phyloP scores from a whole-genome alignment of 805 yeast genomes.

The Metschnikowia continentalis region DNA sequence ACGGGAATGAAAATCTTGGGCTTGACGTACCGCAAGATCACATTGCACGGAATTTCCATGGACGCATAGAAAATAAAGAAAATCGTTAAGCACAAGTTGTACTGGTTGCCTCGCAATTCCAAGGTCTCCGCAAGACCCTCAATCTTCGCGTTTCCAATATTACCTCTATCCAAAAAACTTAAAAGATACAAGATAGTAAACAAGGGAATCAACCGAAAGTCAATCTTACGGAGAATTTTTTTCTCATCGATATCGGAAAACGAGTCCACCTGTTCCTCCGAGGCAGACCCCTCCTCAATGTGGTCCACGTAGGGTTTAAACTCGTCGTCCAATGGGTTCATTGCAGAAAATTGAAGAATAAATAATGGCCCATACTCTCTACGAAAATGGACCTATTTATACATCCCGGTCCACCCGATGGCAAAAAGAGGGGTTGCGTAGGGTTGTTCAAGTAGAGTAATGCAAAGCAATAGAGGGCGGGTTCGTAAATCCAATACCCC shows the following conservation, averaged over 20 bases:
- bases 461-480: neutral
- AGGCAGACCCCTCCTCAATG: constrained; percentile 3
- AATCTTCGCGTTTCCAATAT: constrained; percentile 74
- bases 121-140: constrained; percentile 62
- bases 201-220: constrained; percentile 69
- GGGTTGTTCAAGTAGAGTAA: neutral
- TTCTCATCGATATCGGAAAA: constrained; percentile 42
- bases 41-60: constrained; percentile 64
- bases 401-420: neutral
- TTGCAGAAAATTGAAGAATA: neutral
- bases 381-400: neutral
- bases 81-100: constrained; percentile 60
- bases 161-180: constrained; percentile 77
- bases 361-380: no score
- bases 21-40: constrained; percentile 49
- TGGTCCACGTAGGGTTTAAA: constrained; percentile 4
- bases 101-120: constrained; percentile 52
- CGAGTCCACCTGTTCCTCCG: constrained; percentile 1
- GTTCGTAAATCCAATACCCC: constrained; percentile 3
- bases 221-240: constrained; percentile 60
- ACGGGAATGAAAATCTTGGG: constrained; percentile 64
- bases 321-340: neutral
- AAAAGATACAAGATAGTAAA: constrained; percentile 70
- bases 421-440: neutral
- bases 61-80: constrained; percentile 68